Base-by-base conservation (phyloP, 139 green algal genomes). In the Zygnema circumcarinatum region DNA sequence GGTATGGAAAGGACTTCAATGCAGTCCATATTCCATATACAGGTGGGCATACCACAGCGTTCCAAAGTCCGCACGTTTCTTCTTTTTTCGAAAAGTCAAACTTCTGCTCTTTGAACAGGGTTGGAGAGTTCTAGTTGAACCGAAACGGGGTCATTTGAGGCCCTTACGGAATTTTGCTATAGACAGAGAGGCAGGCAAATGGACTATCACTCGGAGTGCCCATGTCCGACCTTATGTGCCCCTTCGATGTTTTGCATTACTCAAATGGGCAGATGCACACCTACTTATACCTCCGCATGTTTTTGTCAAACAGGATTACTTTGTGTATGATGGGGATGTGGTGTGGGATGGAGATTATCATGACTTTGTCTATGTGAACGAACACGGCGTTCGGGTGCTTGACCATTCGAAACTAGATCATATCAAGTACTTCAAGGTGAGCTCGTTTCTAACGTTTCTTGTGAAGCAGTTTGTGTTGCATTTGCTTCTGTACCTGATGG, bases 241-340 rank as follows among this genome's bases (percentile, higher is more conserved):
- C n/a, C n/a, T n/a, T n/a, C n/a, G n/a, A n/a, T n/a, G n/a, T n/a
- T n/a, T n/a, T n/a, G n/a, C n/a, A n/a, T n/a, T n/a, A n/a, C n/a
- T n/a, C n/a, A n/a, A n/a, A n/a, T n/a, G n/a, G n/a, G n/a, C n/a
- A n/a, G n/a, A n/a, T n/a, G n/a, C n/a, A n/a, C n/a, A n/a, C n/a
- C n/a, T n/a, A n/a, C n/a, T n/a, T n/a, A n/a, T n/a, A n/a, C n/a
- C n/a, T n/a, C n/a, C n/a, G n/a, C n/a, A n/a, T n/a, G n/a, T n/a
- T n/a, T n/a, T n/a, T n/a, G n/a, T n/a, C n/a, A n/a, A n/a, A n/a
- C 84, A 89, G 52, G 85, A 90, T 35, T 90, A 90, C 54, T 90
- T 75, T 72, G 52, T 90, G 32, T 38, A 86, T 36, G 85, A 90
- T 20, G 76, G 76, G 2, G 85, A 90, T 67, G 36, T 90, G 21